phyloP scores from a whole-genome alignment of 805 yeast species.

The Nakazawaea populi region DNA sequence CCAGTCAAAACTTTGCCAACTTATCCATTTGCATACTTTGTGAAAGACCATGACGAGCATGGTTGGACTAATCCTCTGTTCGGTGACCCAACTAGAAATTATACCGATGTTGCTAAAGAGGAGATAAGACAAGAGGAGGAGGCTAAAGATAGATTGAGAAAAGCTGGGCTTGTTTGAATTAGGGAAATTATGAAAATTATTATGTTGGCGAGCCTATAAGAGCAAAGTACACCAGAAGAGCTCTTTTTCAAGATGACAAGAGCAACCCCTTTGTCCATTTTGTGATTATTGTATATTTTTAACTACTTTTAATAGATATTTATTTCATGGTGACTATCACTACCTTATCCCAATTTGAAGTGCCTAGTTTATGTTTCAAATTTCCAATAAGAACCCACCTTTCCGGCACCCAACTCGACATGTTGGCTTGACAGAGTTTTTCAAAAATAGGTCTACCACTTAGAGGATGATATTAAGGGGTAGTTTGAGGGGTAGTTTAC shows the following conservation, averaged over 20 bases:
- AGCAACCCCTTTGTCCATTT: no score
- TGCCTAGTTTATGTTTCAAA: no score
- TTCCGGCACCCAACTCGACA: no score
- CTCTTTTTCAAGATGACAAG: not conserved
- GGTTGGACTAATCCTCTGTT: conserved; percentile 37
- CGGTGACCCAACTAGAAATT: conserved; percentile 8
- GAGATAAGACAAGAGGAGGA: conserved; percentile 7
- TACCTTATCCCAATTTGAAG: no score
- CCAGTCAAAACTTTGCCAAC: conserved; percentile 53
- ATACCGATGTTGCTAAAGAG: conserved; percentile 8
- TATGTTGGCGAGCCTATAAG: no score
- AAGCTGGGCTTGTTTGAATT: conserved; percentile 3
- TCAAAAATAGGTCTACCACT: no score
- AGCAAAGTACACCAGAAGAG: not conserved
- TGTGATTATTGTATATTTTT: no score
- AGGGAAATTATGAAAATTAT: no score
- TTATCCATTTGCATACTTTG: conserved; percentile 60
- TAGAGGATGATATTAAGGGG: no score
- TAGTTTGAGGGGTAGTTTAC: no score
- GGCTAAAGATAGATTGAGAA: not conserved
- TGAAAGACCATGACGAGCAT: conserved; percentile 24
- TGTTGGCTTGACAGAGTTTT: no score
- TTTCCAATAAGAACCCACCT: no score
- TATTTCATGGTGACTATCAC: not conserved
- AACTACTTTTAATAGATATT: not conserved